Conservation (phyloP, 208 protist species). For the Naegleria gruberi region DNA sequence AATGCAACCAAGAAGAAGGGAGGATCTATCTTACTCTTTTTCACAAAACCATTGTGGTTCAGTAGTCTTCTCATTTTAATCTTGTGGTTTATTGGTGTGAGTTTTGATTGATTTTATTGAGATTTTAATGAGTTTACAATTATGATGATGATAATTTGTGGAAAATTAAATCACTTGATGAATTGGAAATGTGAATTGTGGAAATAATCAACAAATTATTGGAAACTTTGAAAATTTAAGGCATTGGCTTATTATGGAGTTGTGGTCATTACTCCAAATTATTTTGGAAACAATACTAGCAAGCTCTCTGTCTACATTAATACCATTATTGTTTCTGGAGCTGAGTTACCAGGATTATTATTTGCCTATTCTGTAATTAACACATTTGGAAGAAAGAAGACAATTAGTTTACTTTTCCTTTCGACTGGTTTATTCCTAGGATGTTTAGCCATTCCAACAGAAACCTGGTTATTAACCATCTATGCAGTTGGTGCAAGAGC, state of each 20-base stretch:
- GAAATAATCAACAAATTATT: background rate
- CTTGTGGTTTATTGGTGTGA: background rate
- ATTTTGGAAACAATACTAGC: background rate
- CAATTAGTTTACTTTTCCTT: background rate
- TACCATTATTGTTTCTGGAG: background rate
- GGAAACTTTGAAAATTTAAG: background rate
- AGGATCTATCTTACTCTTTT: background rate
- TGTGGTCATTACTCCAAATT: background rate
- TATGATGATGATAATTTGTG: too few relatives aligned
- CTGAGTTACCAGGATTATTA: conserved; percentile 4
- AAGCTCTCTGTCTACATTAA: background rate
- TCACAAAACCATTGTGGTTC: background rate
- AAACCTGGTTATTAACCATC: background rate
- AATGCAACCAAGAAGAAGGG: background rate
- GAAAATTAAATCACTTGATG: too few relatives aligned
- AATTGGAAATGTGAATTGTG: too few relatives aligned
- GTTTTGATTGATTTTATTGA: too few relatives aligned
- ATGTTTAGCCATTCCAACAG: background rate
- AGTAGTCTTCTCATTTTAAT: background rate
- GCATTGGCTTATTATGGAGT: conserved; percentile 5
- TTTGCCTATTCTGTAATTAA: background rate
- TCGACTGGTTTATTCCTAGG: background rate
- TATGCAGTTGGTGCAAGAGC: conserved; percentile 16
- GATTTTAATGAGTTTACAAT: too few relatives aligned
- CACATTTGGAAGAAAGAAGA: background rate